A percentile compares a stretch with the other conserved stretches of the same genome.
These are phyloP conservation scores for Amanita muscaria DNA, from an alignment of 768 basidiomycete species.

Conservation along the genomic window DNA sequence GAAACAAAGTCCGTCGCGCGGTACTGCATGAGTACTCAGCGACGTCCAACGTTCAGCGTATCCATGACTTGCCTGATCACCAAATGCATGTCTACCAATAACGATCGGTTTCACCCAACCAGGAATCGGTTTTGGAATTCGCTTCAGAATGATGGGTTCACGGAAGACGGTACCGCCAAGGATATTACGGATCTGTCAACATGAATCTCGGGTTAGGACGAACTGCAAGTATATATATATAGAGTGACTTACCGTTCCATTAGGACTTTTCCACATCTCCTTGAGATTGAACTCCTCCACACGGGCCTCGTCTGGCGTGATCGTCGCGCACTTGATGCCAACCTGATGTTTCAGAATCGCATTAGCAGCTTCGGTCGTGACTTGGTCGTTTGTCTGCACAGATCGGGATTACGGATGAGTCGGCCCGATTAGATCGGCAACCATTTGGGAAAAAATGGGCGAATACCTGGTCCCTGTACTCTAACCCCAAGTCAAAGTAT, in stretches of 20 bases:
- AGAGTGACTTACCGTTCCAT: conserved; percentile 66
- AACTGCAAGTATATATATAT: not conserved
- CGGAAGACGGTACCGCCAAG: conserved; percentile 98
- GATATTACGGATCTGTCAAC: conserved; percentile 90
- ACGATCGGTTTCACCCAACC: conserved; percentile 97
- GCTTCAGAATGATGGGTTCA: conserved; percentile 89
- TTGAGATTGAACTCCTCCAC: conserved; percentile 97
- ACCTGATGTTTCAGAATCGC: conserved; percentile 93
- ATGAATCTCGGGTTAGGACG: conserved; percentile 1
- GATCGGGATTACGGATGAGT: not conserved
- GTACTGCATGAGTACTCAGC: conserved; percentile 47
- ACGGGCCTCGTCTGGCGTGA: conserved; percentile 95
- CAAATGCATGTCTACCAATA: conserved; percentile 95
- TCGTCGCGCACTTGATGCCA: conserved; percentile 98
- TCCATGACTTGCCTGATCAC: conserved; percentile 71
- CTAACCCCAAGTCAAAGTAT: conserved; percentile 95
- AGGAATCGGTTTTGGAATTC: conserved; percentile 89
- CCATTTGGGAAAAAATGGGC: too few species aligned
- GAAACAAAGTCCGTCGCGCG: conserved; percentile 90
- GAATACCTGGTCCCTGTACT: conserved; percentile 84
- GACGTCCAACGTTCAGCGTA: too few species aligned
- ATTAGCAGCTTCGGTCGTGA: conserved; percentile 89
- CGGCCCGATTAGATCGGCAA: not conserved
- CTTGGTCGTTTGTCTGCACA: conserved; percentile 79
- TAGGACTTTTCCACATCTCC: conserved; percentile 98